phyloP scores from a whole-genome alignment of 768 basidiomycete genomes.

The Panaeolus cyanescens region DNA sequence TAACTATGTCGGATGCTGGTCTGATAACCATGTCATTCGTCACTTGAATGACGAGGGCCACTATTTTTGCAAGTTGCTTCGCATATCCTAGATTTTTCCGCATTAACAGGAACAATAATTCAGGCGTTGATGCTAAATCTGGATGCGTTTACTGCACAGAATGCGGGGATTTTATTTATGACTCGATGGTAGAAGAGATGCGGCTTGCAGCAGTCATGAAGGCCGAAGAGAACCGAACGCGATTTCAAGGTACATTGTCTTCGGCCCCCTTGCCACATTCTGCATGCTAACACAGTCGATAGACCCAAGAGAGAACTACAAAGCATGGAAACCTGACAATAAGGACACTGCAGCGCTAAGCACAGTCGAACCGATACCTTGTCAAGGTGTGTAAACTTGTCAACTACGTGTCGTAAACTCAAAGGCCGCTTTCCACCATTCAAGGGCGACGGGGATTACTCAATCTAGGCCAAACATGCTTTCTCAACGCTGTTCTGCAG shows the following conservation, averaged over 20 bases:
- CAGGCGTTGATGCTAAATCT: constrained; percentile 74
- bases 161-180: constrained; percentile 78
- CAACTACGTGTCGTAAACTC: background rate
- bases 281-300: constrained; percentile 1
- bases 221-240: constrained; percentile 62
- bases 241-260: constrained; percentile 52
- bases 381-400: constrained; percentile 59
- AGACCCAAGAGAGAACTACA: constrained; percentile 39
- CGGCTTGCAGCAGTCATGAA: constrained; percentile 45
- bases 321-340: constrained; percentile 38
- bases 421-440: background rate
- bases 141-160: constrained; percentile 75
- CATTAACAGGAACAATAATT: background rate
- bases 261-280: background rate
- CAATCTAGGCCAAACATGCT: constrained; percentile 93
- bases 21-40: constrained; percentile 49
- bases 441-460: constrained; percentile 81
- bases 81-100: background rate
- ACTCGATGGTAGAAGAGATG: constrained; percentile 49
- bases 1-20: constrained; percentile 71
- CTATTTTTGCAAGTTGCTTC: constrained; percentile 59
- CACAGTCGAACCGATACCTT: constrained; percentile 55
- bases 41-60: constrained; percentile 66
- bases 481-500: constrained; percentile 90
- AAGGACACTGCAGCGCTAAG: constrained; percentile 48